A percentile compares a stretch with the other conserved stretches of the same genome.
Evolutionary conservation across 768 basidiomycete species (phyloP).

Genomic region (Coprinopsis strossmayeri): DNA sequence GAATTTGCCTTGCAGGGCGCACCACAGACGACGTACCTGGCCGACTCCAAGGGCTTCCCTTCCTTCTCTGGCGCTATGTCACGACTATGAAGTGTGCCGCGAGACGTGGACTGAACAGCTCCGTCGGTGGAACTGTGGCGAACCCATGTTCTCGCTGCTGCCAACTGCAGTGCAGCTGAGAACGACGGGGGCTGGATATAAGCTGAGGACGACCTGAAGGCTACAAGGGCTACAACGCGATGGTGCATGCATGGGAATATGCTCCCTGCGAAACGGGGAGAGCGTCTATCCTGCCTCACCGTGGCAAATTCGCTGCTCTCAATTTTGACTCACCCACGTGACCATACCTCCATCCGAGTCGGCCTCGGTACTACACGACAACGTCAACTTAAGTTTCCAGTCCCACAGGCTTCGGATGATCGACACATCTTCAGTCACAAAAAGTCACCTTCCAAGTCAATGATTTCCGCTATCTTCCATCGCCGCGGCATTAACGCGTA

Average conservation of each 20-base stretch:
- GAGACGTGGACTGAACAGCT: neutral
- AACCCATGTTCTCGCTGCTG: conserved; percentile 45
- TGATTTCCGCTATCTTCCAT: no score
- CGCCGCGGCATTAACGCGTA: no score
- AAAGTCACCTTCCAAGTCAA: no score
- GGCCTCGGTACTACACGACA: neutral
- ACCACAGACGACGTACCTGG: no score
- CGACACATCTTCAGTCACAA: no score
- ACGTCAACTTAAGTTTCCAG: no score
- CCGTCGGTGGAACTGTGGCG: conserved; percentile 18
- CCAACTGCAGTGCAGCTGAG: conserved; percentile 36
- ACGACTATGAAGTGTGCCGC: neutral
- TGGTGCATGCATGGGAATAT: conserved; percentile 44
- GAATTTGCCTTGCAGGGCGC: no score
- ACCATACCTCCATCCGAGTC: neutral
- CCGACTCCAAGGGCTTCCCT: no score
- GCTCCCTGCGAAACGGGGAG: conserved; percentile 10
- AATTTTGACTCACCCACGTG: neutral
- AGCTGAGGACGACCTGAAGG: conserved; percentile 14
- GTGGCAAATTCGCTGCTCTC: neutral
- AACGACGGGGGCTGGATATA: conserved; percentile 24
- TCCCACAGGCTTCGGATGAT: no score
- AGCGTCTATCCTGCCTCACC: no score
- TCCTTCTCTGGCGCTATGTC: neutral
- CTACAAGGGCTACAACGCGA: conserved; percentile 33